Evolutionary conservation across 75 land plant genomes (phyloP).

Genomic region (Pinus tabuliformis): DNA sequence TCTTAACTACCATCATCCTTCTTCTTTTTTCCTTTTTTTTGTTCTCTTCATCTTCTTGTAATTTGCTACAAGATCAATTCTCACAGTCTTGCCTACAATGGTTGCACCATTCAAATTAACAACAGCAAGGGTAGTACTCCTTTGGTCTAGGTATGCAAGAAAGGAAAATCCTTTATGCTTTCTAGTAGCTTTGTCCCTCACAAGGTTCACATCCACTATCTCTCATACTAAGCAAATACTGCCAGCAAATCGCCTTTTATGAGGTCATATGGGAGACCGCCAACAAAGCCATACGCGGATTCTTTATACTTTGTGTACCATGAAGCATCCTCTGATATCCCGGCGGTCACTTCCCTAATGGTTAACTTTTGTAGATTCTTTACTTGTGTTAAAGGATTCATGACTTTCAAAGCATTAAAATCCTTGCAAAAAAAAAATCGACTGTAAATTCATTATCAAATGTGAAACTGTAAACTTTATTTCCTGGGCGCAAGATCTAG

Average conservation of each 20-base stretch:
- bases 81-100: too few species aligned
- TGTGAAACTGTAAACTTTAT: too few species aligned
- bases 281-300: slow-evolving; percentile 86
- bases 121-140: slow-evolving; percentile 89
- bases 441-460: too few species aligned
- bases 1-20: too few species aligned
- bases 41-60: too few species aligned
- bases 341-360: slow-evolving; percentile 68
- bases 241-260: slow-evolving; percentile 96
- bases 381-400: slow-evolving; percentile 96
- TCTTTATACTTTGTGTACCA: slow-evolving; percentile 97
- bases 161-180: slow-evolving; percentile 95
- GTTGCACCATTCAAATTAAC: too few species aligned
- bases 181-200: slow-evolving; percentile 91
- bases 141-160: slow-evolving; percentile 89
- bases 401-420: slow-evolving; percentile 7
- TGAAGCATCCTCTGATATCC: slow-evolving; percentile 84
- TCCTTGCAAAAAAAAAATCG: too few species aligned
- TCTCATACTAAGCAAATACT: slow-evolving; percentile 90
- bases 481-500: too few species aligned
- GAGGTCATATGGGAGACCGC: slow-evolving; percentile 88
- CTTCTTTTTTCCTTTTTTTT: too few species aligned
- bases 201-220: slow-evolving; percentile 93
- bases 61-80: too few species aligned
- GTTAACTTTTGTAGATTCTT: slow-evolving; percentile 87